Base-by-base conservation (phyloP, 2,329 filamentous ascomycete species). In the Colletotrichum australisinense region DNA sequence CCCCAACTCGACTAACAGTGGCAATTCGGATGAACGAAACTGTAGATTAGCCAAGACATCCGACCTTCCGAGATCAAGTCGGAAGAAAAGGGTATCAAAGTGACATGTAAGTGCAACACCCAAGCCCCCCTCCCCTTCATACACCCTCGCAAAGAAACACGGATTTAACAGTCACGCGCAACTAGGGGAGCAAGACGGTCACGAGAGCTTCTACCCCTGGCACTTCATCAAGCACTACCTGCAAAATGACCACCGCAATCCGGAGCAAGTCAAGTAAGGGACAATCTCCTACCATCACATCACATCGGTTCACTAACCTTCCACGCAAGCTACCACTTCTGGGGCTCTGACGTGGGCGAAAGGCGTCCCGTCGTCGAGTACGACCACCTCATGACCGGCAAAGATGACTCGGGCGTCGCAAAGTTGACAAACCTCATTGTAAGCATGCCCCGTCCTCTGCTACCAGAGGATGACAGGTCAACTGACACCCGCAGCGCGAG, bases 171-270 rank as follows among this genome's bases (percentile, higher is more conserved):
- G 59, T 72, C 76, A 69, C 4, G 42, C 42, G 42, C 16, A 57
- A 42, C 38, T n/a, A 94, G 93, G 93, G 92, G 88, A 88, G 68
- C 86, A 87, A 73, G 92, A 93, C 79, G 86, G 86, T 1, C 95
- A 97, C 80, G 79, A 86, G 57, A 95, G 93, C 81, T 82, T 86
- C 28, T 97, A 95, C 79, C 80, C 86, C 1, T 92, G 89, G 87
- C 81, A 87, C 3, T 94, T 93, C 85, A 84, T 94, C 70, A 77
- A 85, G 69, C 82, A 81, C 64, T 87, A 91, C 78, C 78, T 83
- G 22, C 77, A 79, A 58, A 76, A 80, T 35, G 76, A 82, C 71
- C 73, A 79, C 28, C 80, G 83, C 60, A 57, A 76, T 30, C 70
- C 80, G 53, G 83, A 86, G 77, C 69, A 74, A 57, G 77, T 82